phyloP scores from a whole-genome alignment of 768 basidiomycete genomes.

The Rhodocollybia butyracea region DNA sequence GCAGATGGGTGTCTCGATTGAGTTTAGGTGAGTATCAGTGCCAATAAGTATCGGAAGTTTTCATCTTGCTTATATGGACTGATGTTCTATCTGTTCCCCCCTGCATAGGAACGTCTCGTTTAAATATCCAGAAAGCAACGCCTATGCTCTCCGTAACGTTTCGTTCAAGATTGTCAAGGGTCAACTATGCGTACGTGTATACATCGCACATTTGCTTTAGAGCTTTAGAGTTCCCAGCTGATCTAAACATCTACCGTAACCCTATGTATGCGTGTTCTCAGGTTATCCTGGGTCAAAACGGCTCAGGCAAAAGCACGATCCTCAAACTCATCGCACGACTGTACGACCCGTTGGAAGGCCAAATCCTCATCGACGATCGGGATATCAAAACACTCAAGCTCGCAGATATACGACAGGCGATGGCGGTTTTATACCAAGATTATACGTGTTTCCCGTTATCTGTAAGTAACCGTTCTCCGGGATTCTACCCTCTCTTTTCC shows the following conservation, averaged over 20 bases:
- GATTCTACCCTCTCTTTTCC: not conserved
- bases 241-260: too few relatives aligned
- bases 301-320: slow-evolving; percentile 79
- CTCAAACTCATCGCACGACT: slow-evolving; percentile 70
- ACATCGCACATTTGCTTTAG: not conserved
- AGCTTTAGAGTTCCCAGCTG: not conserved
- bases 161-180: slow-evolving; percentile 71
- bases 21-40: too few relatives aligned
- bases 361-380: slow-evolving; percentile 60
- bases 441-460: slow-evolving; percentile 78
- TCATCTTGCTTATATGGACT: too few relatives aligned
- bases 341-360: slow-evolving; percentile 67
- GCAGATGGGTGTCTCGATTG: slow-evolving; percentile 49
- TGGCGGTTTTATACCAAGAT: slow-evolving; percentile 77
- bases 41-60: too few relatives aligned
- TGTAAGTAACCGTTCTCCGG: slow-evolving; percentile 32
- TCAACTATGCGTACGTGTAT: slow-evolving; percentile 67
- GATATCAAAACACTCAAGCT: slow-evolving; percentile 64
- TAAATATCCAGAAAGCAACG: slow-evolving; percentile 54
- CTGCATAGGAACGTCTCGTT: slow-evolving; percentile 63
- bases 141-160: slow-evolving; percentile 52
- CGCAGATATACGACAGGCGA: slow-evolving; percentile 59
- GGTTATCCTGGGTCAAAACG: slow-evolving; percentile 79
- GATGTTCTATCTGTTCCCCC: slow-evolving; percentile 9
- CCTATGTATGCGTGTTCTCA: too few relatives aligned